Percentiles rank a stretch among this genome's conserved stretches.
phyloP scores from a whole-genome alignment of 495 filamentous ascomycete genomes.

The Paragyromitra xinjiangensis region DNA sequence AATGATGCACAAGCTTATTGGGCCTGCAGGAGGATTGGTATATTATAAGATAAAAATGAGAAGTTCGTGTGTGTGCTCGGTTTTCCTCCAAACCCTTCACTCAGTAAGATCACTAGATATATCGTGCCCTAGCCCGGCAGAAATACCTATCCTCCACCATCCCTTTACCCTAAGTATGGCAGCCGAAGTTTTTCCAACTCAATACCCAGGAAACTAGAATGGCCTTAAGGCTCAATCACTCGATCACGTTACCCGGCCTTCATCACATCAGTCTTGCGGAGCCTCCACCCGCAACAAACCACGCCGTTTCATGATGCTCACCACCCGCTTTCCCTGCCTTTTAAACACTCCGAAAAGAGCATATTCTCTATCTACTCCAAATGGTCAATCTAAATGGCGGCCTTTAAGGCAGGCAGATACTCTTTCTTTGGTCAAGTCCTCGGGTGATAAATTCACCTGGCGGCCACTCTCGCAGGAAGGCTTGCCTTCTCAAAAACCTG shows the following conservation, averaged over 20 bases:
- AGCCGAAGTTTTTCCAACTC: too few species aligned
- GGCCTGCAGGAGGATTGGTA: too few species aligned
- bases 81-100: too few species aligned
- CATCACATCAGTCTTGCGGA: neutral
- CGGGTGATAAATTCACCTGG: neutral
- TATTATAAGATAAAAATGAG: too few species aligned
- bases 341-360: neutral
- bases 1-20: neutral
- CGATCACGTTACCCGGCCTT: neutral
- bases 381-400: neutral
- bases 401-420: neutral
- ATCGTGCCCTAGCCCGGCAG: too few species aligned
- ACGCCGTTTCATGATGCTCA: conserved; percentile 3
- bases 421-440: neutral
- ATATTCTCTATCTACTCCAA: neutral
- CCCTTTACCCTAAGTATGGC: too few species aligned
- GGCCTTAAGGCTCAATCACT: neutral
- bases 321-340: conserved; percentile 8
- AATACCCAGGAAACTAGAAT: neutral
- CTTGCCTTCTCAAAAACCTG: neutral
- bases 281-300: neutral
- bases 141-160: too few species aligned
- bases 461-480: too few species aligned
- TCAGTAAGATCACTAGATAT: too few species aligned
- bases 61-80: too few species aligned